phyloP scores from a whole-genome alignment of 2,329 filamentous ascomycete genomes.

The Aotearoamyces nothofagi region DNA sequence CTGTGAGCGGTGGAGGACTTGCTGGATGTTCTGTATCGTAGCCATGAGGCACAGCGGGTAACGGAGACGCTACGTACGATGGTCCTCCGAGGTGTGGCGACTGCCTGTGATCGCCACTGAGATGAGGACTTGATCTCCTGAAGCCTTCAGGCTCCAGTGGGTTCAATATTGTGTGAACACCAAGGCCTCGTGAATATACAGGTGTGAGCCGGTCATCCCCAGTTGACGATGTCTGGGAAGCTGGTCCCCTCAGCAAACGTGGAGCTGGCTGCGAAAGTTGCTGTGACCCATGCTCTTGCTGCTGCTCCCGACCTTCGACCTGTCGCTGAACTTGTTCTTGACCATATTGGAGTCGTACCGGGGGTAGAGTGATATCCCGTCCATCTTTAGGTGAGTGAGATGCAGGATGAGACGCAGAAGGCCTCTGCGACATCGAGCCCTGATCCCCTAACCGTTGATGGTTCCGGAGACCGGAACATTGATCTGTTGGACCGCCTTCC shows the following conservation, averaged over 20 bases:
- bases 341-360: constrained; percentile 20
- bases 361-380: constrained; percentile 18
- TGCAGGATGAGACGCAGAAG: constrained; percentile 37
- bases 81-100: constrained; percentile 8
- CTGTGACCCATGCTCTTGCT: constrained; percentile 6
- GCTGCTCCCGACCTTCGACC: constrained; percentile 11
- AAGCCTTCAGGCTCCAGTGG: constrained; percentile 15
- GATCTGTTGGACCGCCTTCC: constrained; percentile 26
- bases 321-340: constrained; percentile 11
- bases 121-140: constrained; percentile 8
- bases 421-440: constrained; percentile 50
- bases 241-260: constrained; percentile 11
- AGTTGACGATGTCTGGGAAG: constrained; percentile 8
- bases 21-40: constrained; percentile 10
- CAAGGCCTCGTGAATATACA: constrained; percentile 16
- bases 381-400: constrained; percentile 26
- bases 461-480: constrained; percentile 40
- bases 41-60: constrained; percentile 7
- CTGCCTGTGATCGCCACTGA: constrained; percentile 10
- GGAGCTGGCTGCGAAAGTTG: constrained; percentile 1
- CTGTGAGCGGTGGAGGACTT: constrained; percentile 9
- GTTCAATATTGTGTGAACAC: constrained; percentile 21
- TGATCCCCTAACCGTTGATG: constrained; percentile 37
- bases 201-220: constrained; percentile 7
- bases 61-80: constrained; percentile 13